Evolutionary conservation across 176 grass and related monocot genomes (phyloP).

Genomic region (Tuctoria greenei): DNA sequence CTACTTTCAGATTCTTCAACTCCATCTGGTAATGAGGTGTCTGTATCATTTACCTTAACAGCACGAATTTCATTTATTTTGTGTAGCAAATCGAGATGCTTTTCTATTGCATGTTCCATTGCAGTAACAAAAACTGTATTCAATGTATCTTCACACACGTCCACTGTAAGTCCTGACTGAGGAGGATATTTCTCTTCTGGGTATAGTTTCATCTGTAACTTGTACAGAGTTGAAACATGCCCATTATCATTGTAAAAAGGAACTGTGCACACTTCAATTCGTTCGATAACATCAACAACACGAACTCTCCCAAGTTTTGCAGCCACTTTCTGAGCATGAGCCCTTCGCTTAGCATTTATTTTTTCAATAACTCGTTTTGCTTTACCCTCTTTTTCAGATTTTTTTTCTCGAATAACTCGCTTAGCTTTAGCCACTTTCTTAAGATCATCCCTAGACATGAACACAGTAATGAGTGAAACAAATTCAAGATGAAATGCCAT

Average conservation of each 20-base stretch:
- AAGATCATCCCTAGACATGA: constrained; percentile 42
- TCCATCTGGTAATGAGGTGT: constrained; percentile 32
- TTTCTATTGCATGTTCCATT: constrained; percentile 78
- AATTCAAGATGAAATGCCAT: constrained; percentile 13
- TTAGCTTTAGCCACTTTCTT: constrained; percentile 27
- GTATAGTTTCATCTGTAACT: constrained; percentile 75
- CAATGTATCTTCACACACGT: constrained; percentile 54
- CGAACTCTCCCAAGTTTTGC: constrained; percentile 57
- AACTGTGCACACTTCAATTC: constrained; percentile 73
- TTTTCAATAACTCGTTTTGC: not conserved
- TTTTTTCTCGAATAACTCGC: not conserved
- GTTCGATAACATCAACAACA: constrained; percentile 67
- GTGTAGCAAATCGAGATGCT: constrained; percentile 67
- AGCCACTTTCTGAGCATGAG: not conserved
- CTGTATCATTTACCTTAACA: constrained; percentile 47
- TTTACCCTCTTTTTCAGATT: constrained; percentile 31
- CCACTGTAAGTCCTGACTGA: constrained; percentile 49
- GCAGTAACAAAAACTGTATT: constrained; percentile 67
- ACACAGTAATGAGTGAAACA: constrained; percentile 15
- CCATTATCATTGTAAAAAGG: constrained; percentile 71
- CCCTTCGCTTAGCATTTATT: not conserved
- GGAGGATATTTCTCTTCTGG: constrained; percentile 43
- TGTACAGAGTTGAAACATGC: constrained; percentile 67
- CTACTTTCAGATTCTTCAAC: constrained; percentile 49
- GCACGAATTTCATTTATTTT: constrained; percentile 67